Conservation (phyloP, 495 filamentous ascomycete species). For the Hypoxylon fragiforme region DNA sequence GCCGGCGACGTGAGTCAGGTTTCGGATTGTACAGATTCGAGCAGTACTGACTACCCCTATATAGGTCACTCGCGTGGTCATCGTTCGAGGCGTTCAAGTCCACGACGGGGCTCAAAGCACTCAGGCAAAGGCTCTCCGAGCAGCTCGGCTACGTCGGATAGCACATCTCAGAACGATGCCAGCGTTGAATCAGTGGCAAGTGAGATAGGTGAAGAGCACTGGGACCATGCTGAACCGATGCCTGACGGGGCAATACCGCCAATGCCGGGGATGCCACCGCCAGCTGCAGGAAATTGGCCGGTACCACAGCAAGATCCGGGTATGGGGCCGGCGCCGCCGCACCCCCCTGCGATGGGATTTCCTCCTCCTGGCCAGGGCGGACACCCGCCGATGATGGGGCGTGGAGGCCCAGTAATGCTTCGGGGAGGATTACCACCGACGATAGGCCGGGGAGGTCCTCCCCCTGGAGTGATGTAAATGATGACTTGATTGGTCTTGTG, state of each 20-base stretch:
- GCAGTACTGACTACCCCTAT: neutral
- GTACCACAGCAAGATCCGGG: conserved; percentile 2
- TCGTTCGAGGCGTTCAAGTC: conserved; percentile 18
- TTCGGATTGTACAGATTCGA: neutral
- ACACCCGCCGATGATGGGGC: conserved; percentile 24
- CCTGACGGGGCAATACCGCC: conserved; percentile 14
- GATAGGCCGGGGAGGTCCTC: conserved; percentile 18
- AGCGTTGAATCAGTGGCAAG: conserved; percentile 19
- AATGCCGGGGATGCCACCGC: conserved; percentile 19
- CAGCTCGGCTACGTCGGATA: conserved; percentile 12
- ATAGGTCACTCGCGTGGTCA: conserved; percentile 12
- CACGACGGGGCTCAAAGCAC: conserved; percentile 13
- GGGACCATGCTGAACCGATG: conserved; percentile 10
- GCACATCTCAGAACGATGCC: conserved; percentile 7
- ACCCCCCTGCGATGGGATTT: conserved; percentile 13
- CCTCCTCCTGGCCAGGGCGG: conserved; percentile 12
- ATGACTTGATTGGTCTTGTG: too few relatives aligned
- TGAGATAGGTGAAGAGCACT: conserved; percentile 17
- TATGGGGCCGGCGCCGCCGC: conserved; percentile 6
- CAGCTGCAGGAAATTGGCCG: conserved; percentile 19
- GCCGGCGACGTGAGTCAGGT: conserved; percentile 19
- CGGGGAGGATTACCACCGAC: conserved; percentile 15
- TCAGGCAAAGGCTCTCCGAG: conserved; percentile 18
- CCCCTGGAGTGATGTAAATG: conserved; percentile 13
- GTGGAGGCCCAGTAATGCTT: conserved; percentile 16